Base-by-base conservation (phyloP, 345 rosid genomes). In the Acer campestre region DNA sequence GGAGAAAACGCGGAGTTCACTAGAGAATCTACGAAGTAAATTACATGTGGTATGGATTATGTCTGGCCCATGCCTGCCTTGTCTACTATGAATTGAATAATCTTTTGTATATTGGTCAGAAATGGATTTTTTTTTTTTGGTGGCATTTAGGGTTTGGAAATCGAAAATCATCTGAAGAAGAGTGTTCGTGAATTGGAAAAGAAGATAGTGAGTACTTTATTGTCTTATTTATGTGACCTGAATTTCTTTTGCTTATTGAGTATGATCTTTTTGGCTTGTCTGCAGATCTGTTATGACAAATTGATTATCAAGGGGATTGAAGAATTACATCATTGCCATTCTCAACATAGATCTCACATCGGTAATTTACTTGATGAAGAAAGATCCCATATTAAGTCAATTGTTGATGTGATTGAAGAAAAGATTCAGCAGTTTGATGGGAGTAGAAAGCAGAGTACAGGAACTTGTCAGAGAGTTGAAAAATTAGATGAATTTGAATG, bases 131-230 rank as follows among this genome's bases (percentile, higher is more conserved):
- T 29, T 29, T 1, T 29, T 29, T 1, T 55, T 22, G 4, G 66
- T 87, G 80, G 35, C 77, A 64, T 75, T 56, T 70, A 97, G 98
- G 98, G 98, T 61, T 61, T 97, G 90, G 97, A 94, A 82, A 97
- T 97, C 59, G 99, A 97, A 87, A 97, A 87, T 44, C 99, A 97
- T 82, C 84, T 97, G 76, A 94, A 92, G 90, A 93, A 86, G 89
- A 89, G 76, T 83, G 88, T 94, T 67, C 85, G 78, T 71, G 94
- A 89, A 51, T 82, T 91, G 85, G 94, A 91, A 87, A 91, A 90
- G 90, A 91, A 91, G 82, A 93, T 80, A 78, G 99, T 96, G 83
- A 80, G 91, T 82, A 68, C 63, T 55, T 78, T 40, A 3, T n/a
- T 78, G 62, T 61, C 46, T 74, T 73, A 62, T 53, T 25, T 55